Evolutionary conservation across 768 basidiomycete genomes (phyloP), one percentile per base, ranked within the genome.

Genomic region (Kockovaella imperatae): DNA sequence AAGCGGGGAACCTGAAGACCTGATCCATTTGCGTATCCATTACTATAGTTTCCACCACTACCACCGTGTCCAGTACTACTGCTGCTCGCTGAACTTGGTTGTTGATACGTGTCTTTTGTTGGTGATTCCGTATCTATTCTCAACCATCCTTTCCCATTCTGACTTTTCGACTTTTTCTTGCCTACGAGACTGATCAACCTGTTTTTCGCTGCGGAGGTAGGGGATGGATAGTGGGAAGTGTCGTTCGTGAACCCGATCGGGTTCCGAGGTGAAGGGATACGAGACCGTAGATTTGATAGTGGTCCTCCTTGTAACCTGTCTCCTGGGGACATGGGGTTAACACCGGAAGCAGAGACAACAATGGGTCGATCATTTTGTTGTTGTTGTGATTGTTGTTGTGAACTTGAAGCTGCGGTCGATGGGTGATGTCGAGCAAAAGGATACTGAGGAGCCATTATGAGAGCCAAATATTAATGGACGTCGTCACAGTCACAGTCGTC

Each of bases 211-310:
- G n/a, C n/a, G n/a, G n/a, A n/a, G n/a, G n/a, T n/a, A 6, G 58
- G 58, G 1, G 58, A 59, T 5, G 58, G 58, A 34, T 59, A 59
- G 8, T 21, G 20, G 14, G 35, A n/a, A 13, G 52, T 32, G 20
- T 59, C 49, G 25, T 50, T 56, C 17, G 31, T 17, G 34, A 59
- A 59, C 6, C 48, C 52, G 15, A 30, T 31, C 13, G 32, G 23
- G 31, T 45, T 52, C 15, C 54, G 47, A 0, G 58, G 58, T 4
- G 58, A 59, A 23, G 52, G 45, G n/a, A 52, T 50, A 36, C 58
- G 54, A 28, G 58, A 43, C 23, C 58, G 58, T 24, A 59, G 49
- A 15, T 44, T 50, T 7, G 42, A 46, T 6, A 54, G 58, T 4
- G 58, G 56, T 24, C 49, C 57, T 15, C 44, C 50, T 3, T 39